phyloP scores from a whole-genome alignment of 257 asterid genomes.

The Gentiana dahurica region DNA sequence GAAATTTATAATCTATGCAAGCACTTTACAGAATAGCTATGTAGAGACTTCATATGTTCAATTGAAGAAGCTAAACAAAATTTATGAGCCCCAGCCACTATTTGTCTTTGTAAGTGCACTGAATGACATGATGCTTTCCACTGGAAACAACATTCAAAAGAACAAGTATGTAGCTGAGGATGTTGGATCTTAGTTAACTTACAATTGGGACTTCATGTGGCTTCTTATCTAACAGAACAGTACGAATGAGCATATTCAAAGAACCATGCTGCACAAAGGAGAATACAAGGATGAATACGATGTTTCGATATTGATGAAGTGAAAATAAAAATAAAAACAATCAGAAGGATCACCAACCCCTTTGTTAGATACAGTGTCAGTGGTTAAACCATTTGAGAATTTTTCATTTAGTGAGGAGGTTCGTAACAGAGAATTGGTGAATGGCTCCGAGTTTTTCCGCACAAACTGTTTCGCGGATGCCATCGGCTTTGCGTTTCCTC shows the following conservation, averaged over 20 bases:
- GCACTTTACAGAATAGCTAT: no score
- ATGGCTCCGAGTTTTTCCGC: slow-evolving; percentile 87
- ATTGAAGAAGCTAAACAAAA: background rate
- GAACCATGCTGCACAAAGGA: slow-evolving; percentile 52
- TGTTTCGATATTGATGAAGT: background rate
- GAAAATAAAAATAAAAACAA: background rate
- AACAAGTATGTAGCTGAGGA: background rate
- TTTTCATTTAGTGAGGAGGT: slow-evolving; percentile 41
- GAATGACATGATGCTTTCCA: no score
- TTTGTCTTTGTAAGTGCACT: no score
- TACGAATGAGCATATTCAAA: slow-evolving; percentile 66
- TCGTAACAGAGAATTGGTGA: slow-evolving; percentile 55
- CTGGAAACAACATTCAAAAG: background rate
- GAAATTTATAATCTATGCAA: background rate
- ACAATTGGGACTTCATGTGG: slow-evolving; percentile 92
- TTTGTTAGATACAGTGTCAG: slow-evolving; percentile 38
- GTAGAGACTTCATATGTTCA: no score
- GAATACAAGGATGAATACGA: background rate
- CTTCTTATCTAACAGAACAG: slow-evolving; percentile 67
- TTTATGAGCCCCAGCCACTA: background rate
- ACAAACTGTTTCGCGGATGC: slow-evolving; percentile 62
- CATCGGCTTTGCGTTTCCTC: slow-evolving; percentile 62
- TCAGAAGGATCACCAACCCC: slow-evolving; percentile 32
- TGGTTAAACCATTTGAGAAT: slow-evolving; percentile 23
- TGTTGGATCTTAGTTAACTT: slow-evolving; percentile 15